These are phyloP conservation scores for Mesembryanthemum crystallinum DNA, from an alignment of 148 eudicot genomes.

Conservation along the genomic window DNA sequence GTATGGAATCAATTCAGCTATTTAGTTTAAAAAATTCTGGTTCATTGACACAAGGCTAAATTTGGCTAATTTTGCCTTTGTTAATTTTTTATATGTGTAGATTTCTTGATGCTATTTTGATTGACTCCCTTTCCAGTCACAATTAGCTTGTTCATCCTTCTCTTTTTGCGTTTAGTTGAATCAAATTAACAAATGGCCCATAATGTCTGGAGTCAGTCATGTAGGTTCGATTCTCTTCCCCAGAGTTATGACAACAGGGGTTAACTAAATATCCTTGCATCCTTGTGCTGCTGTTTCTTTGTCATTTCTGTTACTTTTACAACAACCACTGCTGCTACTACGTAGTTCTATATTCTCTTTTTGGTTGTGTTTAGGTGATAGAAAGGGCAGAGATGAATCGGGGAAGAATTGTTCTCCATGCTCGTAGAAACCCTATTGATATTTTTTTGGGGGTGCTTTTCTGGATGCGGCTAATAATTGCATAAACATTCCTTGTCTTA, in stretches of 20 bases:
- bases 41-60: neutral
- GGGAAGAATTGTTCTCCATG: neutral
- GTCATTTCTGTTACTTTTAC: neutral
- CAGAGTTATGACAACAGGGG: neutral
- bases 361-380: neutral
- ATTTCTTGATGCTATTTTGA: neutral
- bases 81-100: neutral
- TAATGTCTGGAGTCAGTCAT: neutral
- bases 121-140: neutral
- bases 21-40: neutral
- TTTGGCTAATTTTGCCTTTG: neutral
- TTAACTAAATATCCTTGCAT: neutral
- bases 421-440: neutral
- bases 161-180: neutral
- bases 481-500: too few species aligned
- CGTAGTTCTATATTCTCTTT: neutral
- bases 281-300: neutral
- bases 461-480: neutral
- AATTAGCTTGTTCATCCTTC: neutral
- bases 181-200: neutral
- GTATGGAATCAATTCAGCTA: neutral
- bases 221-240: constrained; percentile 1
- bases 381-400: neutral
- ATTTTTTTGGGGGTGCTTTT: neutral
- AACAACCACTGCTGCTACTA: neutral